A percentile compares a stretch with the other conserved stretches of the same genome.
Conservation (phyloP, 768 basidiomycete genomes). For the Rhodotorula paludigena region DNA sequence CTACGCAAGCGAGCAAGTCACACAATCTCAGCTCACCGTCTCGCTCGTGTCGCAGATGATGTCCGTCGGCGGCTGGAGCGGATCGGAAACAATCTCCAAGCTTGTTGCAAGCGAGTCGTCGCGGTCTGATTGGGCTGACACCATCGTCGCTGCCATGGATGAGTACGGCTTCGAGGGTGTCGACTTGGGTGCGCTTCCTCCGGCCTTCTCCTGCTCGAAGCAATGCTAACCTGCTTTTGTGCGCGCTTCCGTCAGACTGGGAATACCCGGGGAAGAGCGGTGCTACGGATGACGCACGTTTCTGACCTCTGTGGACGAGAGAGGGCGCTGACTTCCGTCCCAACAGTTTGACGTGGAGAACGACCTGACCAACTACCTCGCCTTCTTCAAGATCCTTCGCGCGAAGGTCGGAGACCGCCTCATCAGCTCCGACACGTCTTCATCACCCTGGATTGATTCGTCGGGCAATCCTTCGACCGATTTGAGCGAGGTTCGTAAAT, state of each 20-base stretch:
- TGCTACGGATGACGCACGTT: neutral
- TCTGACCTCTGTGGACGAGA: neutral
- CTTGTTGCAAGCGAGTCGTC: constrained; percentile 11
- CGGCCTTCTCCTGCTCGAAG: neutral
- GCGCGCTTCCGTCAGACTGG: neutral
- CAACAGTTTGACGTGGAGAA: constrained; percentile 15
- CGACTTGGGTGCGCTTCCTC: constrained; percentile 1
- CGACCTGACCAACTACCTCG: constrained; percentile 19
- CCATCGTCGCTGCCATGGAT: neutral
- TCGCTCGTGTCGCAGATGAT: too few species aligned
- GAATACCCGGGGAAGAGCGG: constrained; percentile 2
- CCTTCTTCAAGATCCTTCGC: constrained; percentile 9
- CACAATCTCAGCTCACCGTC: too few species aligned
- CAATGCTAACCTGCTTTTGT: neutral
- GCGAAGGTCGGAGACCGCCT: constrained; percentile 26
- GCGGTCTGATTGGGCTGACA: neutral
- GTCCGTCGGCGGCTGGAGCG: constrained; percentile 5
- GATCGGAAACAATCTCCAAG: neutral
- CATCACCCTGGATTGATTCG: neutral
- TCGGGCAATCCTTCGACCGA: constrained; percentile 7
- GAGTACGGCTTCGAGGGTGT: constrained; percentile 14
- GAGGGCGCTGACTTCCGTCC: neutral
- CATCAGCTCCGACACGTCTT: constrained; percentile 9
- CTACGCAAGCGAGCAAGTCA: too few species aligned
- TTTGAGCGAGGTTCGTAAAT: constrained; percentile 1